Base-by-base conservation (phyloP, 148 eudicot species). In the Fallopia convolvulus region DNA sequence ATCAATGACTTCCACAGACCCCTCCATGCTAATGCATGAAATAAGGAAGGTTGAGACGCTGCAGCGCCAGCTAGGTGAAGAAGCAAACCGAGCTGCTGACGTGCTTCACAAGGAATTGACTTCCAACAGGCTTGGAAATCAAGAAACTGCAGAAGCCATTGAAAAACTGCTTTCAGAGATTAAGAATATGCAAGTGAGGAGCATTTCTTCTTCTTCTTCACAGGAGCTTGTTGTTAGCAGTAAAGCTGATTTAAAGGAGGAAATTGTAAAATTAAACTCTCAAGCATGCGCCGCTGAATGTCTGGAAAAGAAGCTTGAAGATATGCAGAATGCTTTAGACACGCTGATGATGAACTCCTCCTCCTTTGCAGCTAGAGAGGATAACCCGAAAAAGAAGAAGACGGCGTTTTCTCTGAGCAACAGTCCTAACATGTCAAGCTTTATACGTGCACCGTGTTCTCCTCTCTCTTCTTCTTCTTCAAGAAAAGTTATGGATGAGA, bases 51-150 rank as follows among this genome's bases (percentile, higher is more conserved):
- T 96, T 77, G 99, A 93, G 87, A 82, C 88, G 85, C 89, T 85
- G 72, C 99, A 96, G 78, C 85, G 89, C 80, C 99, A 89, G 83
- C 91, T 96, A 9, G 98, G 99, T 63, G 95, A 96, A n/a, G 99
- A 96, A 89, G 99, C 99, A 77, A 93, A 85, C 65, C 90, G 83
- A 77, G 98, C 99, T 81, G 84, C 93, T 18, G 92, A 93, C 52
- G 87, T 96, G 47, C 98, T 96, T 78, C 97, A 91, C 70, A 93
- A 88, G 80, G 97, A 95, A 85, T 88, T 95, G 63, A 77, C 97
- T 40, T 91, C 88, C 82, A 86, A 91, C 80, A 89, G 83, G 80
- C 72, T 91, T 71, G 97, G 99, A 58, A 84, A 88, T 61, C 89
- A 89, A 81, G 97, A 85, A 77, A 85, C 91, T 14, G 87, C 97